Base-by-base conservation (phyloP, 306 rosid species). In the Lathyrus oleraceus region DNA sequence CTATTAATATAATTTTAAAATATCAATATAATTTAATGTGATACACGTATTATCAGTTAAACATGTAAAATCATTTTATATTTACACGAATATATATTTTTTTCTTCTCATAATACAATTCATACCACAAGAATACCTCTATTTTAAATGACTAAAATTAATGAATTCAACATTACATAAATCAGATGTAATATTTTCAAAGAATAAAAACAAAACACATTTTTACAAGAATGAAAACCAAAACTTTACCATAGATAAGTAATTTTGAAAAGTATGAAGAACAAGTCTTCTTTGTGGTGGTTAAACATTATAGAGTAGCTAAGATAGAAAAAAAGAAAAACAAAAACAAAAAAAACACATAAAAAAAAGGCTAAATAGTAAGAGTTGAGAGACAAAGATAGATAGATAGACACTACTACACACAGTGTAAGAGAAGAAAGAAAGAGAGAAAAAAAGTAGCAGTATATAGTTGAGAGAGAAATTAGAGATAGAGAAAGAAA, bases 351-450 rank as follows among this genome's bases (percentile, higher is more conserved):
- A 58, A 23, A 11, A 15, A 54, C 35, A 54, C 13, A 35, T 6
- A 51, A 19, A n/a, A 70, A 60, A 32, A 45, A 45, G 8, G 15
- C 48, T 69, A 51, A 88, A 52, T 61, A 35, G 16, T 15, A 8
- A 49, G 11, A 39, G 36, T 72, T 72, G 85, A 1, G 36, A 81
- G 87, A 76, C 85, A 83, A 73, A 76, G 35, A 53, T 53, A 32
- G 69, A 64, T 6, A 64, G 54, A 58, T 39, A 75, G 64, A 39
- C 65, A 60, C 23, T 27, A 19, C 7, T n/a, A 17, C 25, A 49
- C 10, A 10, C 49, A 38, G 8, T 65, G 57, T 44, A 13, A 3
- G 21, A 28, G 65, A 32, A 60, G 20, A 30, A 60, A 60, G 43
- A 23, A 56, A 56, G 43, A 23, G 25, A 56, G 5, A 23, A 25